Conservation (phyloP, 345 rosid species). For the Eucalyptus curtisii region DNA sequence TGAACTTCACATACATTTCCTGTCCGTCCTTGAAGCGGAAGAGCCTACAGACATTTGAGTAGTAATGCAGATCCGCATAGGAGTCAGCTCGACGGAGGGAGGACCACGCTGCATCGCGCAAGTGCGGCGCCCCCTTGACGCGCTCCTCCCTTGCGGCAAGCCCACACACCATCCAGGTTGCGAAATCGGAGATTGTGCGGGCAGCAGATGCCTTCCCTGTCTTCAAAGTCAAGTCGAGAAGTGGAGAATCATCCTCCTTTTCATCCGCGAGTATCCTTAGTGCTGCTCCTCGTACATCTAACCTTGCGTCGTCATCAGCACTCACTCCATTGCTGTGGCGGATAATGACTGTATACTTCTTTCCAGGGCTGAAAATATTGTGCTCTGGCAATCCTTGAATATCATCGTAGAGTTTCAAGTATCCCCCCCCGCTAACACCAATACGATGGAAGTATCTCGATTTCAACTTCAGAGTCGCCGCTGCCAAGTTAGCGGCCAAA, state of each 20-base stretch:
- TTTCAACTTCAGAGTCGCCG: conserved; percentile 49
- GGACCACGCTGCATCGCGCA: conserved; percentile 51
- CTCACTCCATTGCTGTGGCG: conserved; percentile 66
- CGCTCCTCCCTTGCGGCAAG: conserved; percentile 52
- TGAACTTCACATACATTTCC: conserved; percentile 59
- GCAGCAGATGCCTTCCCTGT: conserved; percentile 64
- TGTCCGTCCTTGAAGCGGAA: conserved; percentile 41
- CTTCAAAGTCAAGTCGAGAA: conserved; percentile 57
- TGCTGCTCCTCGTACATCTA: conserved; percentile 60
- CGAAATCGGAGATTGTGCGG: conserved; percentile 46
- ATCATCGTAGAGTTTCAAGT: conserved; percentile 28
- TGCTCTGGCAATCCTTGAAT: conserved; percentile 40
- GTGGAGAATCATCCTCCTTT: not conserved
- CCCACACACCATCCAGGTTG: conserved; percentile 69
- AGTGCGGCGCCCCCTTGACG: conserved; percentile 36
- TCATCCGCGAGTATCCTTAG: conserved; percentile 33
- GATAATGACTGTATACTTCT: conserved; percentile 27
- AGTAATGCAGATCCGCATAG: conserved; percentile 38
- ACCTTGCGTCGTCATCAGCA: conserved; percentile 60
- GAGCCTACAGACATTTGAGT: conserved; percentile 48
- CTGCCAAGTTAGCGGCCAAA: conserved; percentile 41
- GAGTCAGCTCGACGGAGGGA: conserved; percentile 43
- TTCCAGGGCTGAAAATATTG: conserved; percentile 37
- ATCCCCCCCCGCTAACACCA: conserved; percentile 43
- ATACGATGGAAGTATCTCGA: conserved; percentile 60